Percentiles rank a stretch among this genome's conserved stretches.
These are phyloP conservation scores for Starmerella scarabaei DNA, from an alignment of 805 yeast species.

Conservation along the genomic window DNA sequence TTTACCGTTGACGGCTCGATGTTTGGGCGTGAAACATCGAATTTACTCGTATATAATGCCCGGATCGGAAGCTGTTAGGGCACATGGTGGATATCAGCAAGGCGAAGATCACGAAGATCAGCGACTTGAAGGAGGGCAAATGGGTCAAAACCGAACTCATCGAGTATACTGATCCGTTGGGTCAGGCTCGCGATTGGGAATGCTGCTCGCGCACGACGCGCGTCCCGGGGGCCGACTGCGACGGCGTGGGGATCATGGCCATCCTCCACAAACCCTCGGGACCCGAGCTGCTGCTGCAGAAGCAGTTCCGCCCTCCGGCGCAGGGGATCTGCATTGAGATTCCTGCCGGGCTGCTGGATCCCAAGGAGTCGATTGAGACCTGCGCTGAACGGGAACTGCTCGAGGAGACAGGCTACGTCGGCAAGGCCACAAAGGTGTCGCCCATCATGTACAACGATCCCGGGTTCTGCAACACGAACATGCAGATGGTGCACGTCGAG, in stretches of 20 bases:
- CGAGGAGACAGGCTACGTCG: constrained; percentile 90
- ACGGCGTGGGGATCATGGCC: constrained; percentile 87
- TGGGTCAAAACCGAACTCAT: constrained; percentile 42
- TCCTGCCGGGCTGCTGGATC: constrained; percentile 92
- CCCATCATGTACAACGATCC: constrained; percentile 61
- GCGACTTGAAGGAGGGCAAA: constrained; percentile 37
- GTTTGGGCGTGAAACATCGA: not conserved
- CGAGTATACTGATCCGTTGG: constrained; percentile 31
- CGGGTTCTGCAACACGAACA: constrained; percentile 80
- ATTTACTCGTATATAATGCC: not conserved
- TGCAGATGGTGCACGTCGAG: constrained; percentile 63
- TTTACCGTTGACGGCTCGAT: too few species aligned
- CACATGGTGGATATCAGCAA: constrained; percentile 15
- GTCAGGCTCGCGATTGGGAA: constrained; percentile 65
- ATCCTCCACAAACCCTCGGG: constrained; percentile 41
- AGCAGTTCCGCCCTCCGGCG: constrained; percentile 89
- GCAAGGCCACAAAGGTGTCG: constrained; percentile 38
- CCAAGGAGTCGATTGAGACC: constrained; percentile 56
- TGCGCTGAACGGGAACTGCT: constrained; percentile 80
- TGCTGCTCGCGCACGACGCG: constrained; percentile 73
- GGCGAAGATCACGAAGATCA: constrained; percentile 24
- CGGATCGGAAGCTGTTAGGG: not conserved
- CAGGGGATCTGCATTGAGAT: constrained; percentile 79
- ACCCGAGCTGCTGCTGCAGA: constrained; percentile 54
- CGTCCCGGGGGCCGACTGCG: constrained; percentile 47